Conservation (phyloP, 768 basidiomycete genomes). For the Naematelia encephala region DNA sequence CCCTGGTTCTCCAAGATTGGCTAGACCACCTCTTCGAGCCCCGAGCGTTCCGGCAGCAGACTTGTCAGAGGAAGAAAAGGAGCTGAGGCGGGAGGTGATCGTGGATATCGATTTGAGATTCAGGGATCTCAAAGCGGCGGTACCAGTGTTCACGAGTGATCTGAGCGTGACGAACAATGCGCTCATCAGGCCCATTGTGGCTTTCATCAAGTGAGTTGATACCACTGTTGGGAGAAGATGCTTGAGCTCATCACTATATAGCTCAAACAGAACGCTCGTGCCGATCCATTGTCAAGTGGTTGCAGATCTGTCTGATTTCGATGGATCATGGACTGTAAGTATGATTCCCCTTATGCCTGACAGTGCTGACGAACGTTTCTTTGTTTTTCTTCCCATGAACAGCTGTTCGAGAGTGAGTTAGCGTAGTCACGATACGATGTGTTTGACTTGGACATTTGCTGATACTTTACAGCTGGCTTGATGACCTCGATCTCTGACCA, state of each 20-base stretch:
- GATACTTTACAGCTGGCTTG: constrained; percentile 68
- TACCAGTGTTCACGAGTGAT: constrained; percentile 85
- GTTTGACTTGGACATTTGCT: constrained; percentile 12
- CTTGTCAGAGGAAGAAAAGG: constrained; percentile 22
- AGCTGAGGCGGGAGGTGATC: constrained; percentile 45
- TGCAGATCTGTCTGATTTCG: constrained; percentile 79
- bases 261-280: constrained; percentile 86
- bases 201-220: constrained; percentile 85
- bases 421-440: neutral
- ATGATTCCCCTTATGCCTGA: constrained; percentile 7
- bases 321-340: constrained; percentile 80
- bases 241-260: constrained; percentile 49
- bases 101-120: constrained; percentile 94
- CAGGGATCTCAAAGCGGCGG: constrained; percentile 88
- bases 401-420: constrained; percentile 92
- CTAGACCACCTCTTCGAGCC: constrained; percentile 76
- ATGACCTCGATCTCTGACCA: constrained; percentile 86
- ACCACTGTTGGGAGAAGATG: neutral
- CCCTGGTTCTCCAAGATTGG: constrained; percentile 80
- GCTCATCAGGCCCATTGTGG: constrained; percentile 89
- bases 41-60: constrained; percentile 54
- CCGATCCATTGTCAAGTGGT: constrained; percentile 89
- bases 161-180: constrained; percentile 90
- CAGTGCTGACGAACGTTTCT: constrained; percentile 13
- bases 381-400: constrained; percentile 15